Evolutionary conservation across 257 asterid genomes (phyloP), one percentile per base, ranked within the genome.

Genomic region (Solanum neorickii): DNA sequence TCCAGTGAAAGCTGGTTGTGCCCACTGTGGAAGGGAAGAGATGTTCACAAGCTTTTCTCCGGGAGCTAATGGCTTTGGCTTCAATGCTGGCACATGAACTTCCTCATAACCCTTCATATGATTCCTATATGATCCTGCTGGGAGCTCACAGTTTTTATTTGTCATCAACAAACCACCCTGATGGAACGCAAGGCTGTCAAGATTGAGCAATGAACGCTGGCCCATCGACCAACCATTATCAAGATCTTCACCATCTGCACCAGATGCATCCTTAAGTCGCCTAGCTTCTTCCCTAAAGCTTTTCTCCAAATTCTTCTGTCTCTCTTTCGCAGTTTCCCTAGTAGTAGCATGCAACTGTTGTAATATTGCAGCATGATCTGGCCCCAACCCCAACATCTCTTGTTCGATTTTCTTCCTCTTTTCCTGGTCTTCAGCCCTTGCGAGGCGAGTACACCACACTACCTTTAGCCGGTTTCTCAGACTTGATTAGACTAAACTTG

Each of bases 371-470:
- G 87, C 76, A 88, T 89, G 90, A 59, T 88, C 91, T 41, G 91
- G 90, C 59, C 92, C 93, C 86, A 87, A 83, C 21, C 13, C 66
- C 86, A 85, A 65, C 93, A 91, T 91, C 80, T 89, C 92, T 66
- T 91, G 90, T 83, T 89, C 93, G 70, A 91, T 91, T 33, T 84
- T 88, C 37, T 82, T 88, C 88, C 89, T 85, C 10, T 86, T 41
- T 39, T 91, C 92, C 82, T 89, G 93, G 82, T 91, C 93, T 82
- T 89, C 93, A 21, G 93, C 91, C 85, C 93, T 89, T 73, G 93
- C 93, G 37, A 91, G 83, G 72, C 91, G 92, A 31, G 92, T 91
- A 78, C 93, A 85, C 92, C 93, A 91, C 18, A 91, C 93, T 70
- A 91, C 90, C 91, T 91, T 91, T 78, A 87, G 89, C 83, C 93